phyloP scores from a whole-genome alignment of 768 basidiomycete species.

The Rhodocollybia butyracea region DNA sequence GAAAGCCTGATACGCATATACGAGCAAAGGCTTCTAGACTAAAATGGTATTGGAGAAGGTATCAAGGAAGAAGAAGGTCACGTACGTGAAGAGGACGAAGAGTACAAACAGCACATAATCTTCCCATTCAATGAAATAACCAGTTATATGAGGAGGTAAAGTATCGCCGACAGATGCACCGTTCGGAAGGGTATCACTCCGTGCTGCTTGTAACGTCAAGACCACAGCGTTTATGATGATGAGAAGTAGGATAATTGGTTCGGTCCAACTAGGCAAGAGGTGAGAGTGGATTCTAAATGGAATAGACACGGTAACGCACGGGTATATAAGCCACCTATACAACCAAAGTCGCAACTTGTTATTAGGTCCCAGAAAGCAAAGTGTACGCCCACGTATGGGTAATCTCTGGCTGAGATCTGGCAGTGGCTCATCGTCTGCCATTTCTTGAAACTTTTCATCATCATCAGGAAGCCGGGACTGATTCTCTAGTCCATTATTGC shows the following conservation, averaged over 20 bases:
- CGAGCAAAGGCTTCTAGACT: slow-evolving; percentile 86
- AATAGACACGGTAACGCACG: slow-evolving; percentile 45
- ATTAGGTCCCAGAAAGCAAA: slow-evolving; percentile 72
- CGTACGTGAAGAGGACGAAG: slow-evolving; percentile 85
- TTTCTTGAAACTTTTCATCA: slow-evolving; percentile 27
- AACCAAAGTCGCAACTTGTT: slow-evolving; percentile 62
- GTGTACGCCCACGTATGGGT: slow-evolving; percentile 72
- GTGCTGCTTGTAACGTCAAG: slow-evolving; percentile 76
- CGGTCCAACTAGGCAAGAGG: slow-evolving; percentile 63
- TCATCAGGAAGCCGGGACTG: slow-evolving; percentile 55
- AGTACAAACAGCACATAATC: slow-evolving; percentile 82
- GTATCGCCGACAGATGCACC: slow-evolving; percentile 38
- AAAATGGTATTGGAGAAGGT: neutral
- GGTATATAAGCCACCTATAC: slow-evolving; percentile 65
- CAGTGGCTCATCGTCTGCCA: slow-evolving; percentile 31
- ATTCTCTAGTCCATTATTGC: slow-evolving; percentile 55
- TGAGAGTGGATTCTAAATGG: slow-evolving; percentile 1
- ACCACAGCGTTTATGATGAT: slow-evolving; percentile 84
- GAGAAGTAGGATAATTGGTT: slow-evolving; percentile 76
- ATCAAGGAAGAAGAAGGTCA: slow-evolving; percentile 12
- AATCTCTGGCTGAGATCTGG: slow-evolving; percentile 42
- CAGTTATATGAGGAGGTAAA: slow-evolving; percentile 41
- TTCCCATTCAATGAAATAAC: slow-evolving; percentile 90
- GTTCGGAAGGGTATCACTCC: slow-evolving; percentile 50
- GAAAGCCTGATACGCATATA: slow-evolving; percentile 84